phyloP scores from a whole-genome alignment of 148 eudicot species.

The Camellia lanceoleosa region DNA sequence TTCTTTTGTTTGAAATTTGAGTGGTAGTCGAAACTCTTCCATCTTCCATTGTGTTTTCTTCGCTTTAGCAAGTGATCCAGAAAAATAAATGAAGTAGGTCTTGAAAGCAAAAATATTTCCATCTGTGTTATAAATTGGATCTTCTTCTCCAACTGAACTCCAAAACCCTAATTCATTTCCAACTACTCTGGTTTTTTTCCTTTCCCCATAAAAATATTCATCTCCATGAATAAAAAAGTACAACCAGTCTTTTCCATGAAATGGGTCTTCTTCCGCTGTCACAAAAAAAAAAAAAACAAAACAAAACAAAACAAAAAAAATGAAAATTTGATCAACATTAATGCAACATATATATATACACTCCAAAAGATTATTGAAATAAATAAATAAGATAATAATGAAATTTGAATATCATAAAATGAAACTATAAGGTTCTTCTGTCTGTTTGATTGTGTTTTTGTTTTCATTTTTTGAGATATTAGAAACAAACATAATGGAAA shows the following conservation, averaged over 20 bases:
- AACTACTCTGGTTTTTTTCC: not conserved
- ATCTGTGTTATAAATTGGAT: not conserved
- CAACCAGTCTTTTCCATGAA: not conserved
- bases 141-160: slow-evolving; percentile 3
- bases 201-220: not conserved
- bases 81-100: not conserved
- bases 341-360: not conserved
- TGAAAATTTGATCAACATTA: too few relatives aligned
- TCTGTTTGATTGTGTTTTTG: too few relatives aligned
- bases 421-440: too few relatives aligned
- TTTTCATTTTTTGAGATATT: too few relatives aligned
- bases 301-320: too few relatives aligned
- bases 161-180: slow-evolving; percentile 5
- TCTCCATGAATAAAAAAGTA: not conserved
- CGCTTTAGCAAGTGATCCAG: not conserved
- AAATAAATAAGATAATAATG: too few relatives aligned
- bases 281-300: too few relatives aligned
- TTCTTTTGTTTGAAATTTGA: not conserved
- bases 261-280: not conserved
- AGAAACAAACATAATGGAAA: too few relatives aligned
- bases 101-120: slow-evolving; percentile 1
- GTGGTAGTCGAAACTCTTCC: not conserved
- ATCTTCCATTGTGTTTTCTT: slow-evolving; percentile 1
- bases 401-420: too few relatives aligned
- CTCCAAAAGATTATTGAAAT: too few relatives aligned